Evolutionary conservation across 1,284 basidiomycete genomes (phyloP).

Genomic region (Austroboletus novae-zelandiae): DNA sequence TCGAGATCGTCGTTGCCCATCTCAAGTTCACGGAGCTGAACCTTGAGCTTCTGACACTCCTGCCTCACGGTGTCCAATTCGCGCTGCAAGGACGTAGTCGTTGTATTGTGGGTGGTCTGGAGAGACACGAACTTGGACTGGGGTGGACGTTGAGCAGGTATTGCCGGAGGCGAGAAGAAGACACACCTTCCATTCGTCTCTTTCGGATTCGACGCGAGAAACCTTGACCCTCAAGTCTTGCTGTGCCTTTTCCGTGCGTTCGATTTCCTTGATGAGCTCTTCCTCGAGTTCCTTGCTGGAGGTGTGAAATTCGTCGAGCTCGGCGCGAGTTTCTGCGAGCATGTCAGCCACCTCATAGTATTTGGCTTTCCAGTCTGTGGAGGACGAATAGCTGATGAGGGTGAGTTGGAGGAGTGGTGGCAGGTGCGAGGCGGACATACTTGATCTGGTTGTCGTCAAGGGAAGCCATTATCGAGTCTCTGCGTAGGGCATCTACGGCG

Average conservation of each 20-base stretch:
- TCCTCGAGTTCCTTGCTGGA: conserved; percentile 93
- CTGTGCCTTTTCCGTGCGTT: conserved; percentile 83
- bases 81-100: conserved; percentile 80
- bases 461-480: conserved; percentile 55
- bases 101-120: conserved; percentile 88
- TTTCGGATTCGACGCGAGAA: conserved; percentile 72
- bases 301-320: conserved; percentile 89
- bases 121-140: conserved; percentile 87
- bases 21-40: conserved; percentile 86
- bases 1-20: conserved; percentile 97
- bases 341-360: conserved; percentile 85
- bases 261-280: conserved; percentile 87
- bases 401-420: conserved; percentile 13
- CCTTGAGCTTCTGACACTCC: conserved; percentile 75
- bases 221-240: conserved; percentile 78
- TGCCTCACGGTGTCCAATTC: conserved; percentile 85
- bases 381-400: conserved; percentile 49
- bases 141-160: conserved; percentile 10
- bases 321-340: conserved; percentile 80
- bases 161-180: not conserved
- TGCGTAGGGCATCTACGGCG: conserved; percentile 53
- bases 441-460: conserved; percentile 60
- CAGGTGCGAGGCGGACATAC: conserved; percentile 36
- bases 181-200: conserved; percentile 90
- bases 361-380: conserved; percentile 77